Conservation (phyloP, 148 eudicot genomes). For the Cornus controversa region DNA sequence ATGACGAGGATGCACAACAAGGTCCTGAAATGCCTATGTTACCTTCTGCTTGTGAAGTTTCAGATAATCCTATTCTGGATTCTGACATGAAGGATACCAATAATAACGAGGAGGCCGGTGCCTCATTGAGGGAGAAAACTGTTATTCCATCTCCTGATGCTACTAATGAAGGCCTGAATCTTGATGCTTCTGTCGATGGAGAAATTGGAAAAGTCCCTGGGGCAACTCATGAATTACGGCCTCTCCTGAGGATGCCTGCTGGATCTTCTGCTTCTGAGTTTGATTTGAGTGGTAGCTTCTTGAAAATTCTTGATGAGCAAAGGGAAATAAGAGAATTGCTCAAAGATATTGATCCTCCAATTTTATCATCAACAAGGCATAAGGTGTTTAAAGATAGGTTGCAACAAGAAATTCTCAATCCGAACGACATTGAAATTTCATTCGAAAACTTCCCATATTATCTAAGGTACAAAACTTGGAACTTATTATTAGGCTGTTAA, state of each 20-base stretch:
- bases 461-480: constrained; percentile 50
- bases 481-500: neutral
- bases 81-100: constrained; percentile 66
- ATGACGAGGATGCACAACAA: constrained; percentile 52
- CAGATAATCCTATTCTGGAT: constrained; percentile 52
- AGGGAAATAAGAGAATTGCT: constrained; percentile 44
- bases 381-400: constrained; percentile 61
- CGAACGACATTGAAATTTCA: constrained; percentile 56
- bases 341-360: constrained; percentile 52
- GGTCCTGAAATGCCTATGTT: constrained; percentile 44
- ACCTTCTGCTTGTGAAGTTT: constrained; percentile 49
- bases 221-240: constrained; percentile 46
- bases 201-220: constrained; percentile 44
- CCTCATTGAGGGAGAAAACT: constrained; percentile 42
- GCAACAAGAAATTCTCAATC: constrained; percentile 44
- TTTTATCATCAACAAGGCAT: constrained; percentile 47
- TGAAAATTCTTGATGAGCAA: constrained; percentile 57
- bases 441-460: constrained; percentile 82
- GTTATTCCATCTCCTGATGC: constrained; percentile 30
- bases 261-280: constrained; percentile 45
- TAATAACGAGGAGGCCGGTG: constrained; percentile 40
- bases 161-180: constrained; percentile 46
- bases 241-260: constrained; percentile 47
- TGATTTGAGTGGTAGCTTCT: constrained; percentile 45
- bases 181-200: constrained; percentile 41